These are phyloP conservation scores for Tylopilus plumbeoviolaceoides DNA, from an alignment of 768 basidiomycete species.

Conservation along the genomic window DNA sequence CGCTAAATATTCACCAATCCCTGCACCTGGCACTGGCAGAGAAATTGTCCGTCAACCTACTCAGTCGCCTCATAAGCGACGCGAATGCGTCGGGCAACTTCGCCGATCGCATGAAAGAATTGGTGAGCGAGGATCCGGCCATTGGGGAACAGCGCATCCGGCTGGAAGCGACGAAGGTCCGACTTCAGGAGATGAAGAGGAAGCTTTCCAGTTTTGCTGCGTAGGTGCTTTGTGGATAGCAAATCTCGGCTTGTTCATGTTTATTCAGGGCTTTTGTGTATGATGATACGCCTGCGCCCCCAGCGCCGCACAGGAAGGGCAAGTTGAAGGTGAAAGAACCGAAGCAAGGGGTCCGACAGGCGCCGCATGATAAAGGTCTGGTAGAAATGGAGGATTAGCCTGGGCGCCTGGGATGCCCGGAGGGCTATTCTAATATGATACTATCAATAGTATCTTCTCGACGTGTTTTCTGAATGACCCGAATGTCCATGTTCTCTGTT, in stretches of 20 bases:
- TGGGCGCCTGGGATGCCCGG: no score
- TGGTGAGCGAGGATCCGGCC: slow-evolving; percentile 45
- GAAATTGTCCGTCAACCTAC: slow-evolving; percentile 34
- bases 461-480: neutral
- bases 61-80: slow-evolving; percentile 30
- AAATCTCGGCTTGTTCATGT: neutral
- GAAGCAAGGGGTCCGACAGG: no score
- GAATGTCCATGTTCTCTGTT: neutral
- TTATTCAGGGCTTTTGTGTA: neutral
- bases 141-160: slow-evolving; percentile 33
- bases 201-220: slow-evolving; percentile 31
- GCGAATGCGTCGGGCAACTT: slow-evolving; percentile 7
- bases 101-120: slow-evolving; percentile 33
- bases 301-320: no score
- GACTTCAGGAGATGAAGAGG: slow-evolving; percentile 38
- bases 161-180: slow-evolving; percentile 30
- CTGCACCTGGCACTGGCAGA: slow-evolving; percentile 39
- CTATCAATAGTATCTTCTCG: neutral
- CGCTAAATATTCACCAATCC: slow-evolving; percentile 44
- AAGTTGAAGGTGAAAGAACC: no score
- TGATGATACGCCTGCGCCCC: neutral
- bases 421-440: no score
- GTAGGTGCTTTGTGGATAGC: slow-evolving; percentile 2
- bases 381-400: no score
- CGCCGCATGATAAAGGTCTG: no score